Base-by-base conservation (phyloP, 164 flowering plant species). In the Stephania japonica region DNA sequence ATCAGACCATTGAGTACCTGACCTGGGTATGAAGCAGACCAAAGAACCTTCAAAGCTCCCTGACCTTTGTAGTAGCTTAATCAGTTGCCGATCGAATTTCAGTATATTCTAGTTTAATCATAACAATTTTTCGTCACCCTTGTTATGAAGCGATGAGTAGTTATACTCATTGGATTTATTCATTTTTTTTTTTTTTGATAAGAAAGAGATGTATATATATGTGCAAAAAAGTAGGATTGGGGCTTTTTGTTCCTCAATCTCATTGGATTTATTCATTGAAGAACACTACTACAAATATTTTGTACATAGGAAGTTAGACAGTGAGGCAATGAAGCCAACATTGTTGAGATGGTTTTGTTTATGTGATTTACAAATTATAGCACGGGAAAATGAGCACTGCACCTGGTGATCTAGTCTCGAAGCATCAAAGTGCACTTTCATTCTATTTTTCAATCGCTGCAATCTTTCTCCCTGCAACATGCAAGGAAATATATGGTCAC, bases 391-490 rank as follows among this genome's bases (percentile, higher is more conserved):
- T 42, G 49, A 75, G 72, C 38, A 66, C 66, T 70, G 26, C 74
- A 91, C 98, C 98, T 89, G 97, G 82, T 93, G 98, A 78, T 90
- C 93, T 49, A 79, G 75, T 75, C 85, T 83, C 14, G 93, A 84
- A 44, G 88, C 83, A 84, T 93, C 98, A 76, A 87, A 93, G 69
- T 86, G 76, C 26, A 84, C 84, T 77, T 87, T 87, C 85, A 86
- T 88, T 21, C 96, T 84, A 76, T 81, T 80, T 84, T 81, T 89
- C 79, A 93, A 74, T 72, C 93, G 83, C 66, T 65, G 81, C 63
- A 91, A 75, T 81, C 96, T 87, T 74, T 89, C 88, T 79, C 87
- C 93, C 98, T 91, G 85, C 67, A 80, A 50, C 53, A n/a, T 26
- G 6, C 59, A 50, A 49, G 18, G 7, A 56, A 21, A 56, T 56